Base-by-base conservation (phyloP, 2,329 filamentous ascomycete genomes). In the Alternaria metachromatica region DNA sequence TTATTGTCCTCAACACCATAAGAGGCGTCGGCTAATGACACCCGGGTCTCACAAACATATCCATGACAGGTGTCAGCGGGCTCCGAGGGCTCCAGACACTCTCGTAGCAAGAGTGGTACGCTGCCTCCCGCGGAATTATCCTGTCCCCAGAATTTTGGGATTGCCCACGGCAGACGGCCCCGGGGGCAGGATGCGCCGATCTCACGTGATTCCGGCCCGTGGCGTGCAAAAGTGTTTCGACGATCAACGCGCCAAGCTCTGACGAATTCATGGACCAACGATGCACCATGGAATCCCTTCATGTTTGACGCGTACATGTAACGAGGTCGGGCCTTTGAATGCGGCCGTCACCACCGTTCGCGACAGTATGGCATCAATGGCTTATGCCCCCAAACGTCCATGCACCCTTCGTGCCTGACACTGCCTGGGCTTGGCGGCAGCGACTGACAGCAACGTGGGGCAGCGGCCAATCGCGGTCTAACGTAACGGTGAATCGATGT, bases 401-500 rank as follows among this genome's bases (percentile, higher is more conserved):
- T 13, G 28, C 6, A 12, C 20, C 28, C 37, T 25, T 46, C 28
- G 41, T 49, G 15, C 41, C 55, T 58, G 48, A 30, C 20, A 23
- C 15, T 18, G 23, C 20, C 43, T 25, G 33, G 37, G 46, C n/a
- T 49, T 54, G 20, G 49, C 56, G 20, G 49, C 56, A n/a, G 21
- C 18, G n/a, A 25, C 55, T 49, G 55, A 59, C 25, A 59, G 37
- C 37, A 21, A 50, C 45, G 33, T 55, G 60, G 56, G 56, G 61
- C 63, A 23, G 49, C 71, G 72, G 67, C 72, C 72, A 72, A 72
- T 69, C 60, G 62, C 66, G 65, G 69, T 64, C 56, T 65, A 72
- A 67, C 67, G 67, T 61, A 60, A 30, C 60, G 45, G 50, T 25
- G 30, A 49, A 60, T 54, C 25, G 44, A n/a, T 28, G 25, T 46